Evolutionary conservation across 108 stramenopile genomes (phyloP).

Genomic region (Parmales sp.): DNA sequence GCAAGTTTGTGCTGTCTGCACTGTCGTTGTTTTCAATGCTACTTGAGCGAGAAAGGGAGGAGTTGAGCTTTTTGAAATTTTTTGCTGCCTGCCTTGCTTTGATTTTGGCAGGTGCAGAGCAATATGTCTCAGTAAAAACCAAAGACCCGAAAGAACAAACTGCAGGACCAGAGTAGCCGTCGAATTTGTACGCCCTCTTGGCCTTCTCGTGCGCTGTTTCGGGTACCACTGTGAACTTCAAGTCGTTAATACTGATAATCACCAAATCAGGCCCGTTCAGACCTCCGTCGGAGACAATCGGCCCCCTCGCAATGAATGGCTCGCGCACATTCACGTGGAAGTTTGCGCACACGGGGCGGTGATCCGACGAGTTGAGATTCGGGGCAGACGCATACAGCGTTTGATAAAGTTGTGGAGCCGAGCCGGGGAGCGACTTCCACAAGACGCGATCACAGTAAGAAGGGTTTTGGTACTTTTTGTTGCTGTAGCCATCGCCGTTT

Average conservation of each 20-base stretch:
- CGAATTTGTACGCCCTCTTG: constrained; percentile 9
- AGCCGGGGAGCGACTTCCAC: constrained; percentile 14
- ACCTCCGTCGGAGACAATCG: constrained; percentile 2
- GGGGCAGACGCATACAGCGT: neutral
- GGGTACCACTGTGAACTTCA: neutral
- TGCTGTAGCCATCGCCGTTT: constrained; percentile 14
- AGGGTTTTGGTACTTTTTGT: constrained; percentile 34
- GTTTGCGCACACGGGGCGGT: neutral
- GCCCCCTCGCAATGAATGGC: neutral
- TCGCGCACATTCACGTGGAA: neutral
- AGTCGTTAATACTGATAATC: neutral
- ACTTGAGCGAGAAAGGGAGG: too few species aligned
- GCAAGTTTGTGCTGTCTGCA: neutral
- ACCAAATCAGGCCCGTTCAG: neutral
- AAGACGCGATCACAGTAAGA: constrained; percentile 33
- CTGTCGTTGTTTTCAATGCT: neutral
- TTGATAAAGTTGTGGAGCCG: constrained; percentile 4
- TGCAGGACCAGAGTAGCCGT: constrained; percentile 1
- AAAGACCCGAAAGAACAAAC: neutral
- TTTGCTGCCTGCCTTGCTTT: neutral
- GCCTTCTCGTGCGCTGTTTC: neutral
- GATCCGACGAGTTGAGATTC: neutral
- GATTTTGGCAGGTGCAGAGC: neutral
- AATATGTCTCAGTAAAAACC: neutral
- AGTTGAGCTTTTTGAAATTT: neutral